Base-by-base conservation (phyloP, 176 grass and related monocot species). In the Aegilops tauschii region DNA sequence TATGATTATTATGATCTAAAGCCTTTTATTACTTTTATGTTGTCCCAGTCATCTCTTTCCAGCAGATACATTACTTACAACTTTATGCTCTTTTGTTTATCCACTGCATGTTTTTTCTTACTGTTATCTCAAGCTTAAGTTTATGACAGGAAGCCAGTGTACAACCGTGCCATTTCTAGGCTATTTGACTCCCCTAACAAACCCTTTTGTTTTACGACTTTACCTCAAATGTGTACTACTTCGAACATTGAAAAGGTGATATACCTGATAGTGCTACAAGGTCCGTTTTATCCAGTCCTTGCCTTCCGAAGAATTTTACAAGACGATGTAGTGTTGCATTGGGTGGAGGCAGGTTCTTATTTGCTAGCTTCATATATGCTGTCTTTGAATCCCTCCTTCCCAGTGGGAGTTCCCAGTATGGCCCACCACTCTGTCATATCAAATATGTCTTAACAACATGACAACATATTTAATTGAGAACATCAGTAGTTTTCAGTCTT, bases 311-410 rank as follows among this genome's bases (percentile, higher is more conserved):
- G 30, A 94, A 91, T 64, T 68, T 90, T 73, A 84, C 65, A 27
- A 92, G 92, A 82, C 89, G 86, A 69, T 86, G 91, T 25, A 92
- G 68, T 52, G 88, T 94, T 65, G 86, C 92, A 71, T 96, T 96
- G 80, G 94, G 92, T 82, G 94, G 92, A 69, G 94, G 92, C 50
- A 96, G 90, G 88, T 90, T 93, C 83, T 87, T 91, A 77, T 99
- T 99, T 73, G 97, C 90, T 14, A 93, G 87, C 69, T 86, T 92
- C 61, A 99, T 91, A 69, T 93, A 91, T 70, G 94, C 97, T 52
- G 82, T 86, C 81, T 88, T 87, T 37, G 94, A 94, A 66, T 99
- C 97, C 86, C 88, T 94, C 79, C 94, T 94, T 58, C 97, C 97
- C n/a, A 99, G 61, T 9, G 94, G 87, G 84, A 99, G 90, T 49